Conservation (phyloP, 495 filamentous ascomycete species). For the Trichoderma parareesei region DNA sequence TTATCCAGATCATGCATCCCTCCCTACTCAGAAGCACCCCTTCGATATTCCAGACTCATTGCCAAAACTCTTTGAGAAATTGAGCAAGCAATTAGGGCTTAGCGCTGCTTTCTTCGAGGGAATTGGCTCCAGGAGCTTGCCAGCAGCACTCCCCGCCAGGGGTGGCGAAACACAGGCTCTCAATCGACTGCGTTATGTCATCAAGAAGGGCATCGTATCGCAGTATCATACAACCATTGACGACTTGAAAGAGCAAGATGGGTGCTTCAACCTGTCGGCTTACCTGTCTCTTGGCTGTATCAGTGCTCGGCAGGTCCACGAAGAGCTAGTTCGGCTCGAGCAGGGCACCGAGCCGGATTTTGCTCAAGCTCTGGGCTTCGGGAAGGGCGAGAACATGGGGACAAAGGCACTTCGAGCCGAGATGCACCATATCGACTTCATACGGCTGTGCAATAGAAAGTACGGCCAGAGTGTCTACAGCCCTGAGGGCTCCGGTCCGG, state of each 20-base stretch:
- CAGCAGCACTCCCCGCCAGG: background rate
- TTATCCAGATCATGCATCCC: constrained; percentile 32
- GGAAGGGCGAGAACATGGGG: constrained; percentile 60
- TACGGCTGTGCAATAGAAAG: constrained; percentile 59
- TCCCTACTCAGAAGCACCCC: constrained; percentile 48
- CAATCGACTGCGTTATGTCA: constrained; percentile 47
- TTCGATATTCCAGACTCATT: constrained; percentile 51
- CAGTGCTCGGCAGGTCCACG: constrained; percentile 58
- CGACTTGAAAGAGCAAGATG: constrained; percentile 56
- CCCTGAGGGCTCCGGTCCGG: constrained; percentile 48
- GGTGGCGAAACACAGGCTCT: constrained; percentile 55
- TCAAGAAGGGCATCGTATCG: constrained; percentile 47
- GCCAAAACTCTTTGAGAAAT: constrained; percentile 37
- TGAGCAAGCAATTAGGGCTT: constrained; percentile 42
- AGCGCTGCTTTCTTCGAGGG: constrained; percentile 23
- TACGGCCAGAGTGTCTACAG: constrained; percentile 52
- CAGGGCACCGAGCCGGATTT: constrained; percentile 38
- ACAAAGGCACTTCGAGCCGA: constrained; percentile 59
- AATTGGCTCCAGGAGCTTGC: constrained; percentile 18
- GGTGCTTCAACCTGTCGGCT: constrained; percentile 61
- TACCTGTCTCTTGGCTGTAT: constrained; percentile 62
- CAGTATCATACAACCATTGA: constrained; percentile 61
- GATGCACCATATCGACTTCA: constrained; percentile 69
- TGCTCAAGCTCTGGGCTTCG: constrained; percentile 39
- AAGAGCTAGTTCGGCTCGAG: constrained; percentile 53